Evolutionary conservation across 2,329 filamentous ascomycete species (phyloP).

Genomic region (Phaeosphaeria sp.): DNA sequence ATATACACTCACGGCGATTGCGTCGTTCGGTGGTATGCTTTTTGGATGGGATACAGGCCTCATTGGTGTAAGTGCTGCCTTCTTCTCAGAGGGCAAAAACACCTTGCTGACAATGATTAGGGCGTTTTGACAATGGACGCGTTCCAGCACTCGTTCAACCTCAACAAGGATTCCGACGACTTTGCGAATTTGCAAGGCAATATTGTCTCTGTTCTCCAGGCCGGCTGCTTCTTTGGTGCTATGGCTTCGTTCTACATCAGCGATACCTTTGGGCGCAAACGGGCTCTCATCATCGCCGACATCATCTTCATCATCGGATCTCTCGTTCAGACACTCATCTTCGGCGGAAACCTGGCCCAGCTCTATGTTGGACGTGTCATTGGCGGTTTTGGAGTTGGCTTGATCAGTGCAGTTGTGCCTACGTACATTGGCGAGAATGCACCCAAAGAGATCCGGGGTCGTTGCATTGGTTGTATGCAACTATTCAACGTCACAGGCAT

Average conservation of each 20-base stretch:
- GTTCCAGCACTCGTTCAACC: constrained; percentile 51
- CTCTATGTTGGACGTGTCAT: constrained; percentile 53
- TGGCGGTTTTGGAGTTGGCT: constrained; percentile 53
- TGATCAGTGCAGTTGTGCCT: constrained; percentile 52
- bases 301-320: constrained; percentile 52
- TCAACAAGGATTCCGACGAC: constrained; percentile 38
- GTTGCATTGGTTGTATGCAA: constrained; percentile 49
- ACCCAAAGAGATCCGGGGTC: constrained; percentile 50
- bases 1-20: constrained; percentile 51
- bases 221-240: constrained; percentile 55
- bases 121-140: constrained; percentile 53
- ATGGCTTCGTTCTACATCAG: constrained; percentile 51
- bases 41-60: constrained; percentile 45
- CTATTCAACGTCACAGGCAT: constrained; percentile 55
- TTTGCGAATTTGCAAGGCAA: constrained; percentile 53
- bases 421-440: constrained; percentile 55
- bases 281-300: constrained; percentile 51
- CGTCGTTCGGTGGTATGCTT: constrained; percentile 44
- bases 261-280: constrained; percentile 51
- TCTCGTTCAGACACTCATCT: constrained; percentile 47
- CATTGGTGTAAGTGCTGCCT: constrained; percentile 26
- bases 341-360: constrained; percentile 36
- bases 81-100: neutral
- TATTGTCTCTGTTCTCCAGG: constrained; percentile 53
- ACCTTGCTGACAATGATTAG: constrained; percentile 1